Evolutionary conservation across 2,329 filamentous ascomycete species (phyloP), one percentile per base, ranked within the genome.

Genomic region (Fusarium sp.): DNA sequence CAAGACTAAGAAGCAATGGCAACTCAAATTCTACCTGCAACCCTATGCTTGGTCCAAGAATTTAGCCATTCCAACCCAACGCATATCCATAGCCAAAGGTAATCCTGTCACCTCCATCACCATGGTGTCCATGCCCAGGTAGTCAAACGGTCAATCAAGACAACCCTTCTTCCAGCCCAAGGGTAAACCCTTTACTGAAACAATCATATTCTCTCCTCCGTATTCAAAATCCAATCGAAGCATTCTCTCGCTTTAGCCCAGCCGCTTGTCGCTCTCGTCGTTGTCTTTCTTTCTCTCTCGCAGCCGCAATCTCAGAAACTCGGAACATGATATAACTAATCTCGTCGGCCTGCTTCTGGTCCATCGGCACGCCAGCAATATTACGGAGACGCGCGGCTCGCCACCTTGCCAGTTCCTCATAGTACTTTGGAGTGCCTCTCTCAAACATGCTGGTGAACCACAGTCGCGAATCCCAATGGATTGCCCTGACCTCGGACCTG

Each of bases 401-500:
- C 68, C 60, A 72, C 8, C 41, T 29, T 20, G 10, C 43, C 29
- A 39, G 29, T 6, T 72, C 64, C 6, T 14, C 5, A 10, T 35
- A 56, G 18, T 72, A 64, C 10, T 39, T 14, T 14, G n/a, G 39
- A 10, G 27, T 50, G 13, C 20, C 59, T 31, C n/a, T n/a, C 22
- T 50, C 11, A 16, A 58, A n/a, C 13, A 14, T n/a, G 3, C 56
- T 33, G 5, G 7, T 5, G 48, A 68, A 65, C 22, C 33, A 20
- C 6, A 24, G 5, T 5, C 45, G 37, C 6, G 59, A 27, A 37
- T 72, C 68, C 69, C 68, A 72, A 5, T 31, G 16, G 5, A 72
- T 56, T 16, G 54, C 48, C 16, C 54, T 62, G 35, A 68, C 24
- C 48, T 72, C 69, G 5, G 6, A 58, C 13, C 33, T 11, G 20